Conservation (phyloP, 805 yeast genomes). For the Candida ficus region DNA sequence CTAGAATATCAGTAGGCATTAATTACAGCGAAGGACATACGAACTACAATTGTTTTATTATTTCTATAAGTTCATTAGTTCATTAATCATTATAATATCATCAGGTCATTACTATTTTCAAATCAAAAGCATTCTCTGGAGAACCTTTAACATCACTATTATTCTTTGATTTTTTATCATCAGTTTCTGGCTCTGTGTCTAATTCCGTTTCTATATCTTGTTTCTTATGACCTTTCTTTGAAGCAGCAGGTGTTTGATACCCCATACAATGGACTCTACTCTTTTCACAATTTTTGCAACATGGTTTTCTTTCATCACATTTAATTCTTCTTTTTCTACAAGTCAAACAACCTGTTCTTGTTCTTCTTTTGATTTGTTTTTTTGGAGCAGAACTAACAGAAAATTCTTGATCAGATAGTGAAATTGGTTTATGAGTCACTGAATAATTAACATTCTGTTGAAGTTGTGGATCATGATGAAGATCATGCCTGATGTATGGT, state of each 20-base stretch:
- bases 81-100: not conserved
- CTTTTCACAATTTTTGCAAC: conserved; percentile 19
- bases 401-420: too few species aligned
- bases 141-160: not conserved
- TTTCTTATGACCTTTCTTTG: not conserved
- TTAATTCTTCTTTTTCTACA: conserved; percentile 23
- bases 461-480: not conserved
- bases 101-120: not conserved
- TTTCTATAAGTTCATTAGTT: not conserved
- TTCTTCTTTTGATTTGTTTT: conserved; percentile 16
- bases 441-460: too few species aligned
- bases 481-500: not conserved
- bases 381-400: not conserved
- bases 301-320: conserved; percentile 24
- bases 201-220: not conserved
- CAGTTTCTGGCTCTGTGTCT: too few species aligned
- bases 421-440: too few species aligned
- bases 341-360: conserved; percentile 21
- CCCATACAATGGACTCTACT: conserved; percentile 18
- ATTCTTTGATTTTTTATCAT: not conserved
- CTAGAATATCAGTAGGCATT: too few species aligned
- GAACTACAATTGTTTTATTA: too few species aligned
- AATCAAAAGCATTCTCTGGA: not conserved
- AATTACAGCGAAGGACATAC: too few species aligned
- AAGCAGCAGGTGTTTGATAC: conserved; percentile 6